phyloP scores from a whole-genome alignment of 2,329 filamentous ascomycete genomes.

The Escovopsis sp. region DNA sequence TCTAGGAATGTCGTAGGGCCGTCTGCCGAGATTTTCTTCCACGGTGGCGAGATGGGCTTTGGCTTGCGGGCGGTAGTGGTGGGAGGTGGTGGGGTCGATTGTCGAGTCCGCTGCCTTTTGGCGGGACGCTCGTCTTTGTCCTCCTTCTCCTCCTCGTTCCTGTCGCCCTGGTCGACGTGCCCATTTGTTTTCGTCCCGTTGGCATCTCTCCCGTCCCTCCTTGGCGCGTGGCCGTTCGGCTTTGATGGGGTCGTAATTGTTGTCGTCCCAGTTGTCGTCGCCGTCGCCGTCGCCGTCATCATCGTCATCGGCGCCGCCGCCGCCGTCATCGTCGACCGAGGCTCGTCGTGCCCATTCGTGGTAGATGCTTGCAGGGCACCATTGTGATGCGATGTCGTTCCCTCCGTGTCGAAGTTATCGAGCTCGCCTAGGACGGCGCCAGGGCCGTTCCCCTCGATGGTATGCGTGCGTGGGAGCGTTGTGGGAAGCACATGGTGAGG shows the following conservation, averaged over 20 bases:
- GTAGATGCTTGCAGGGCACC: constrained; percentile 1
- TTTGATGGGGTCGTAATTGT: not conserved
- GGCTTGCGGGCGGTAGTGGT: constrained; percentile 25
- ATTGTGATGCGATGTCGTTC: constrained; percentile 3
- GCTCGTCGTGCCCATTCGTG: constrained; percentile 8
- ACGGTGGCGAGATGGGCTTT: constrained; percentile 63
- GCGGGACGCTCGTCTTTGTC: constrained; percentile 33
- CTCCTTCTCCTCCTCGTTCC: too few relatives aligned
- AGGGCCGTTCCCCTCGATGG: constrained; percentile 3
- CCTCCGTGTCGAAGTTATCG: constrained; percentile 8
- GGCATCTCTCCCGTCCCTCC: too few relatives aligned
- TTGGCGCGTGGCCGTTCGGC: constrained; percentile 15
- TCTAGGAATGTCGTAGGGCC: constrained; percentile 75
- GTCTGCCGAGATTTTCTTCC: constrained; percentile 74
- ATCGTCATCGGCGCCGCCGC: too few relatives aligned
- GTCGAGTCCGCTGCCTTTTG: constrained; percentile 51
- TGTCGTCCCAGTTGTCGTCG: too few relatives aligned
- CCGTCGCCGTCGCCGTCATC: too few relatives aligned
- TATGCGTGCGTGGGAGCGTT: constrained; percentile 9
- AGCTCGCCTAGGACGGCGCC: constrained; percentile 7
- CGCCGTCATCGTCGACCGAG: constrained; percentile 9
- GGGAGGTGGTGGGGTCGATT: constrained; percentile 26
- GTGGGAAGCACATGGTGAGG: constrained; percentile 25
- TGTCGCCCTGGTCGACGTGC: constrained; percentile 6
- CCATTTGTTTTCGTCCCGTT: not conserved